These are phyloP conservation scores for Poterioochromonas sp. DNA, from an alignment of 352 stramenopile species.

Conservation along the genomic window DNA sequence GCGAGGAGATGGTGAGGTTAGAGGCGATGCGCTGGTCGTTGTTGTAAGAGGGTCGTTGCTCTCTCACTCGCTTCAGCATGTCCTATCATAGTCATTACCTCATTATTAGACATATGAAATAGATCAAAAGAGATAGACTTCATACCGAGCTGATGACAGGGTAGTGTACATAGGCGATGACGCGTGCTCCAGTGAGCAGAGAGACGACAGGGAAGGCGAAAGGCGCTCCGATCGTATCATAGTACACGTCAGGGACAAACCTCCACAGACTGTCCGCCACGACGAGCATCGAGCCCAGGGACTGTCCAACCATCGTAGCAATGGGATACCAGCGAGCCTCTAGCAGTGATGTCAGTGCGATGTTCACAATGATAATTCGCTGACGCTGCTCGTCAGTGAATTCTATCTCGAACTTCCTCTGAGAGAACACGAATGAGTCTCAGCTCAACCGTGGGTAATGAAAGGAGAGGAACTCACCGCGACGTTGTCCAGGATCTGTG, in stretches of 20 bases:
- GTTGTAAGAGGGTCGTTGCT: slow-evolving; percentile 82
- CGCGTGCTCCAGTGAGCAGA: slow-evolving; percentile 62
- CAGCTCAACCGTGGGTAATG: neutral
- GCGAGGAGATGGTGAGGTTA: slow-evolving; percentile 61
- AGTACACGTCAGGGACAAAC: slow-evolving; percentile 74
- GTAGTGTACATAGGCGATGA: slow-evolving; percentile 97
- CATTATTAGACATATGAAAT: neutral
- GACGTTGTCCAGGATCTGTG: slow-evolving; percentile 62
- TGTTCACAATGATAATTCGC: neutral
- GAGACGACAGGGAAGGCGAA: slow-evolving; percentile 90
- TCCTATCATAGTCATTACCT: slow-evolving; percentile 50
- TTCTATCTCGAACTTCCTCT: neutral
- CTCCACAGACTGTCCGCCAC: slow-evolving; percentile 68
- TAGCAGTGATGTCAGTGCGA: neutral
- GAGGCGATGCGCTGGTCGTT: slow-evolving; percentile 70
- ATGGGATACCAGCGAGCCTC: slow-evolving; percentile 42
- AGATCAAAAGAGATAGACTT: slow-evolving; percentile 31
- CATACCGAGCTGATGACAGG: slow-evolving; percentile 88
- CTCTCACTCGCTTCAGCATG: slow-evolving; percentile 87
- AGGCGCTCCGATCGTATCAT: slow-evolving; percentile 93
- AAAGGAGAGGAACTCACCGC: slow-evolving; percentile 57
- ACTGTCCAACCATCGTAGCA: slow-evolving; percentile 90
- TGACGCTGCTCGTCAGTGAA: neutral
- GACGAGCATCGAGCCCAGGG: slow-evolving; percentile 78
- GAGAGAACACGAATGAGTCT: neutral